Evolutionary conservation across 1,284 basidiomycete genomes (phyloP).

Genomic region (Puccinia hordei): DNA sequence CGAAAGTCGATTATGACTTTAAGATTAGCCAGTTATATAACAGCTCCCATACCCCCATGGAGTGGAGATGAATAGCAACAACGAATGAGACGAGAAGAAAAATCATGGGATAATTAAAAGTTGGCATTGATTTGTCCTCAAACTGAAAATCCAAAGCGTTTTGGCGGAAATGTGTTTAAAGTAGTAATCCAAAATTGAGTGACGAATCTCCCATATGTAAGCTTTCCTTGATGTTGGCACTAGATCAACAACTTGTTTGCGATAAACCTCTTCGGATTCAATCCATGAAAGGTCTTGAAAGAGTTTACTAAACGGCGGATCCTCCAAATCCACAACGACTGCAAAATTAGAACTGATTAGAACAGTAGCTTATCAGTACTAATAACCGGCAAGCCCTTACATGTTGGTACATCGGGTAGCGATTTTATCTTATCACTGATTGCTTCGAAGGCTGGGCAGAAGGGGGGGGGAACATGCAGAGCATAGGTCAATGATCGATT

Average conservation of each 20-base stretch:
- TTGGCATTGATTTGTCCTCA: constrained; percentile 45
- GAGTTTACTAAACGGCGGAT: constrained; percentile 30
- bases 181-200: constrained; percentile 30
- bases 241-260: constrained; percentile 40
- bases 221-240: constrained; percentile 40
- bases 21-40: too few relatives aligned
- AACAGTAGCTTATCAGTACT: background rate
- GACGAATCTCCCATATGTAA: constrained; percentile 39
- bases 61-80: background rate
- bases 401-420: constrained; percentile 42
- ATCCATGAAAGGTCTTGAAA: constrained; percentile 33
- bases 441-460: constrained; percentile 36
- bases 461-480: background rate
- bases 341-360: background rate
- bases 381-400: constrained; percentile 11
- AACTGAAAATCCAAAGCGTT: constrained; percentile 35
- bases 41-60: too few relatives aligned
- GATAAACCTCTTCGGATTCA: constrained; percentile 47
- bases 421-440: constrained; percentile 39
- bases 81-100: background rate
- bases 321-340: constrained; percentile 48
- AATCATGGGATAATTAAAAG: constrained; percentile 26
- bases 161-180: constrained; percentile 24
- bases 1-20: too few relatives aligned
- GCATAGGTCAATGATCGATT: background rate